phyloP scores from a whole-genome alignment of 768 basidiomycete genomes.

The Termitomyces sp. region DNA sequence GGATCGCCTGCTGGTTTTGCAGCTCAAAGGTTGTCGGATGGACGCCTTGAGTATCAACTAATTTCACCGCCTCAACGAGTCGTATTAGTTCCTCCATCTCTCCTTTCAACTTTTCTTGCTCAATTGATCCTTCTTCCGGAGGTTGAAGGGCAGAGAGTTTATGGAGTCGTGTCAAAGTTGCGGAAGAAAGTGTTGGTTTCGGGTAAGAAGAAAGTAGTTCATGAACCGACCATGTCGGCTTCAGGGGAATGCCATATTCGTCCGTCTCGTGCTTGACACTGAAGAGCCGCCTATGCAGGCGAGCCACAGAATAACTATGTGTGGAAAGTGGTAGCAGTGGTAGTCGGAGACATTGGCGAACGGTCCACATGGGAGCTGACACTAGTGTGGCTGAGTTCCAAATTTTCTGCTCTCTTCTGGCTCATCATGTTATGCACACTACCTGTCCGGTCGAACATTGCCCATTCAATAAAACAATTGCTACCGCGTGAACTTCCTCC shows the following conservation, averaged over 20 bases:
- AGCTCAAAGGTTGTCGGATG: constrained; percentile 27
- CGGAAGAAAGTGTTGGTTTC: constrained; percentile 50
- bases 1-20: constrained; percentile 20
- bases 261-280: constrained; percentile 33
- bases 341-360: constrained; percentile 19
- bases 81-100: constrained; percentile 69
- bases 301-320: constrained; percentile 6
- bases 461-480: constrained; percentile 44
- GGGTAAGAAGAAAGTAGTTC: constrained; percentile 75
- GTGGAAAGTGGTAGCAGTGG: constrained; percentile 4
- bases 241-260: constrained; percentile 54
- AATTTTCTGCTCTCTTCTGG: constrained; percentile 18
- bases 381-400: constrained; percentile 15
- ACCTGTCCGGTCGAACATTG: constrained; percentile 24
- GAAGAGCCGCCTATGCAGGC: constrained; percentile 2
- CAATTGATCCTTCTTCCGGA: constrained; percentile 51
- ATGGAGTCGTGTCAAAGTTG: constrained; percentile 60
- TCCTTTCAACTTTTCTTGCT: constrained; percentile 43
- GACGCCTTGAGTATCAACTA: constrained; percentile 42
- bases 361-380: constrained; percentile 13
- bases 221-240: constrained; percentile 78
- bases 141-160: constrained; percentile 68
- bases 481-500: constrained; percentile 58
- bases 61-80: constrained; percentile 77
- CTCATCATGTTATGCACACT: constrained; percentile 32